These are phyloP conservation scores for Neocallimastix lanati DNA, from an alignment of 192 early-diverging fungal genomes.

Conservation along the genomic window DNA sequence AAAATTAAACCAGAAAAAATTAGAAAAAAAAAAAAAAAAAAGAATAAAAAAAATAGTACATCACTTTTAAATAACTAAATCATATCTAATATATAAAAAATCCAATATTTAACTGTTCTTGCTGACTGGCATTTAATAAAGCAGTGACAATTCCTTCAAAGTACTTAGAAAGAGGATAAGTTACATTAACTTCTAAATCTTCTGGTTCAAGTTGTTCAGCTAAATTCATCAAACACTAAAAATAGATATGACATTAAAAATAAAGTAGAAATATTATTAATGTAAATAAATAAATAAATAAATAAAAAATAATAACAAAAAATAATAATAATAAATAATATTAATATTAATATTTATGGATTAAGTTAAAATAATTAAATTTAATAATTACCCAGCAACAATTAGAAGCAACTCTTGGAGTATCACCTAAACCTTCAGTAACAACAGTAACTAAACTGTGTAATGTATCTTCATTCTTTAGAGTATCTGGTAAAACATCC, in stretches of 20 bases:
- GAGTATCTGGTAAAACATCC: slow-evolving; percentile 38
- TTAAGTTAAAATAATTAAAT: background rate
- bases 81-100: too few species aligned
- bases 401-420: slow-evolving; percentile 75
- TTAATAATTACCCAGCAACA: slow-evolving; percentile 66
- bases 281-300: background rate
- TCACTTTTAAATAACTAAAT: too few species aligned
- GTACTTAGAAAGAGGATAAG: slow-evolving; percentile 59
- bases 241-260: too few species aligned
- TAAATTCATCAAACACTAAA: slow-evolving; percentile 80
- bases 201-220: slow-evolving; percentile 58
- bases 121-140: slow-evolving; percentile 53
- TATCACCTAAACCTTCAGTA: slow-evolving; percentile 66
- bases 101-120: slow-evolving; percentile 13
- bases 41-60: too few species aligned
- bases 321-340: too few species aligned
- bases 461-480: slow-evolving; percentile 15
- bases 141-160: slow-evolving; percentile 67
- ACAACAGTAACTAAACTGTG: slow-evolving; percentile 55
- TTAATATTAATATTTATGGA: too few species aligned
- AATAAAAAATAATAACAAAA: too few species aligned
- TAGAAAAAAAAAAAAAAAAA: too few species aligned
- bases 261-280: too few species aligned
- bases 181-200: slow-evolving; percentile 28
- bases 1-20: too few species aligned